Percentiles rank a stretch among this genome's conserved stretches.
Conservation (phyloP, 2,329 filamentous ascomycete species). For the Pseudopyrenochaeta lycopersici region DNA sequence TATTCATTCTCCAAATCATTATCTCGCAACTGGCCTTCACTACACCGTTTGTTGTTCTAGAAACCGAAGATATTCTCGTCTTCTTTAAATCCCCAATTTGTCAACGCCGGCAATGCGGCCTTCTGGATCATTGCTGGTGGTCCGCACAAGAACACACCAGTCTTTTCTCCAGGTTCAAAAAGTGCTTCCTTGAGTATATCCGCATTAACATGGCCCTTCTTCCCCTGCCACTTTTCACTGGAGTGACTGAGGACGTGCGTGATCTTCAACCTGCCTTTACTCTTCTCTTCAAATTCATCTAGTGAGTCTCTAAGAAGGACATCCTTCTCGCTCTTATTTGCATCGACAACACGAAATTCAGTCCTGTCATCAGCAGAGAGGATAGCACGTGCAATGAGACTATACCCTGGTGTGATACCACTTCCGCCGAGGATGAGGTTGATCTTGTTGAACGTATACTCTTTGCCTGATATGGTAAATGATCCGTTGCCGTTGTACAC, state of each 20-base stretch:
- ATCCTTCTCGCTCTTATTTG: slow-evolving; percentile 59
- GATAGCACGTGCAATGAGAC: slow-evolving; percentile 58
- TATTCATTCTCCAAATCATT: no score
- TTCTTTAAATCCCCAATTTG: slow-evolving; percentile 53
- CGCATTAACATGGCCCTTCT: slow-evolving; percentile 56
- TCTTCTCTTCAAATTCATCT: slow-evolving; percentile 50
- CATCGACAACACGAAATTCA: slow-evolving; percentile 56
- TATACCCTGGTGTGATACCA: slow-evolving; percentile 63
- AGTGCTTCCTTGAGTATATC: slow-evolving; percentile 52
- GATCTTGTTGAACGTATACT: slow-evolving; percentile 55
- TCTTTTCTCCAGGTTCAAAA: slow-evolving; percentile 54
- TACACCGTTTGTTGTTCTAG: no score
- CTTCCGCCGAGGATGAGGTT: slow-evolving; percentile 61
- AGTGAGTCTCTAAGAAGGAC: slow-evolving; percentile 58
- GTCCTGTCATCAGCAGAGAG: slow-evolving; percentile 46
- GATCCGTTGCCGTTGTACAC: slow-evolving; percentile 57
- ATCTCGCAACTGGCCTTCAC: no score
- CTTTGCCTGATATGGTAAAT: slow-evolving; percentile 46
- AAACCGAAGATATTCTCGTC: no score
- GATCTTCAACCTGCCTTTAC: slow-evolving; percentile 53
- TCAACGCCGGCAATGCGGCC: slow-evolving; percentile 60
- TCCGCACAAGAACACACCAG: slow-evolving; percentile 60
- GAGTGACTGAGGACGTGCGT: slow-evolving; percentile 59
- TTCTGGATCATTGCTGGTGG: slow-evolving; percentile 62
- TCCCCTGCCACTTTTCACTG: slow-evolving; percentile 56